Percentiles rank a stretch among this genome's conserved stretches.
These are phyloP conservation scores for Vanilla planifolia DNA, from an alignment of 106 monocot species.

Conservation along the genomic window DNA sequence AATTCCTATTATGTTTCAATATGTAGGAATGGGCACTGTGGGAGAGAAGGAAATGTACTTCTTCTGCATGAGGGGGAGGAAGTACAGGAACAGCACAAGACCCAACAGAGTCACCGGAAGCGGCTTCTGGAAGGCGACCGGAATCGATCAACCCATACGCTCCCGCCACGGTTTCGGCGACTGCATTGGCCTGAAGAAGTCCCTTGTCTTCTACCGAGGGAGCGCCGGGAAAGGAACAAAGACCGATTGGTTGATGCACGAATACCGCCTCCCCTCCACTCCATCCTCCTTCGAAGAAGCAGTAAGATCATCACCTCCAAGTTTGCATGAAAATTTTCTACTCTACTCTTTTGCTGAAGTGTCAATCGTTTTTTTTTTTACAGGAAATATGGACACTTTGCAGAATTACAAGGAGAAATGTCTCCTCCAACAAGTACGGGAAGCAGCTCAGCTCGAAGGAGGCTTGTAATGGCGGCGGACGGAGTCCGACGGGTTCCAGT, in stretches of 20 bases:
- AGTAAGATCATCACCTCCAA: conserved; percentile 14
- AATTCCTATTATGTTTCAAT: not conserved
- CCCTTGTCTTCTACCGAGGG: conserved; percentile 72
- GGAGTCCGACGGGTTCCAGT: conserved; percentile 17
- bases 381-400: conserved; percentile 82
- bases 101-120: conserved; percentile 73
- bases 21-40: conserved; percentile 21
- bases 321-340: not conserved
- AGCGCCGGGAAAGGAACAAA: conserved; percentile 75
- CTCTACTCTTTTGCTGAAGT: not conserved
- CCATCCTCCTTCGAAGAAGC: conserved; percentile 27
- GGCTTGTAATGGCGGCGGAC: conserved; percentile 3
- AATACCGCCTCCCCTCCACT: conserved; percentile 60
- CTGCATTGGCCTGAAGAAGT: conserved; percentile 82
- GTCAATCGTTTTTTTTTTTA: not conserved
- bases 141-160: conserved; percentile 63
- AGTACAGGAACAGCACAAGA: conserved; percentile 77
- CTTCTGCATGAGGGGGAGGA: conserved; percentile 79
- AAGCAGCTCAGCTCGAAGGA: conserved; percentile 16
- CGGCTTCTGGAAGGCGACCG: conserved; percentile 92
- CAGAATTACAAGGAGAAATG: conserved; percentile 57
- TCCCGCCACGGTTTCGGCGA: conserved; percentile 7
- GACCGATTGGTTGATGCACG: conserved; percentile 97
- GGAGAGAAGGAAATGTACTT: conserved; percentile 75
- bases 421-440: conserved; percentile 14